These are phyloP conservation scores for Hanseniaspora lachancei DNA, from an alignment of 805 yeast species.

Conservation along the genomic window DNA sequence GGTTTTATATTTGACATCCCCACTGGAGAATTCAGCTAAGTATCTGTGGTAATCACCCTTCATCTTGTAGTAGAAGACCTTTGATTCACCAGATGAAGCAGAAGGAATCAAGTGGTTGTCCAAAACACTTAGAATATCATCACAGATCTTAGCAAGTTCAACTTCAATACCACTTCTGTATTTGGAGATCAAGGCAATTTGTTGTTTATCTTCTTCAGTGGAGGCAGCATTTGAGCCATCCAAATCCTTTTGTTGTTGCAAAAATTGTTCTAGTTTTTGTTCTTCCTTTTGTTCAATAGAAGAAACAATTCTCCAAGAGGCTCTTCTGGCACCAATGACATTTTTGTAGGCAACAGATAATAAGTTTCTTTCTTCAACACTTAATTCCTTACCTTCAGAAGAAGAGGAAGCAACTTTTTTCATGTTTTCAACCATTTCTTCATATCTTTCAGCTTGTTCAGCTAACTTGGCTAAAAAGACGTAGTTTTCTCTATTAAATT, in stretches of 20 bases:
- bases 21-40: slow-evolving; percentile 88
- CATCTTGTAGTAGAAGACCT: slow-evolving; percentile 97
- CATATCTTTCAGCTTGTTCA: slow-evolving; percentile 99
- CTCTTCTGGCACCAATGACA: slow-evolving; percentile 98
- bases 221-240: not conserved
- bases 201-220: slow-evolving; percentile 38
- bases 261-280: slow-evolving; percentile 61
- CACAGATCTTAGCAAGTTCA: slow-evolving; percentile 86
- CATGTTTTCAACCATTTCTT: slow-evolving; percentile 98
- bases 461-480: slow-evolving; percentile 96
- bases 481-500: slow-evolving; percentile 83
- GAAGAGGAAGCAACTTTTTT: slow-evolving; percentile 82
- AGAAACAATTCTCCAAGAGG: slow-evolving; percentile 97
- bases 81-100: slow-evolving; percentile 93
- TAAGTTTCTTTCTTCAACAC: slow-evolving; percentile 95
- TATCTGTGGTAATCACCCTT: slow-evolving; percentile 99
- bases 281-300: slow-evolving; percentile 98
- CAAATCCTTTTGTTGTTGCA: slow-evolving; percentile 12
- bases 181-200: slow-evolving; percentile 78
- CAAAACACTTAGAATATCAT: slow-evolving; percentile 79
- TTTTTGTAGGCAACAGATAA: slow-evolving; percentile 96
- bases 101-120: slow-evolving; percentile 82
- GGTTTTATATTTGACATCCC: slow-evolving; percentile 83
- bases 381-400: slow-evolving; percentile 64
- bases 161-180: slow-evolving; percentile 90